Evolutionary conservation across 2,329 filamentous ascomycete genomes (phyloP).

Genomic region (Sphaerulina populicola): DNA sequence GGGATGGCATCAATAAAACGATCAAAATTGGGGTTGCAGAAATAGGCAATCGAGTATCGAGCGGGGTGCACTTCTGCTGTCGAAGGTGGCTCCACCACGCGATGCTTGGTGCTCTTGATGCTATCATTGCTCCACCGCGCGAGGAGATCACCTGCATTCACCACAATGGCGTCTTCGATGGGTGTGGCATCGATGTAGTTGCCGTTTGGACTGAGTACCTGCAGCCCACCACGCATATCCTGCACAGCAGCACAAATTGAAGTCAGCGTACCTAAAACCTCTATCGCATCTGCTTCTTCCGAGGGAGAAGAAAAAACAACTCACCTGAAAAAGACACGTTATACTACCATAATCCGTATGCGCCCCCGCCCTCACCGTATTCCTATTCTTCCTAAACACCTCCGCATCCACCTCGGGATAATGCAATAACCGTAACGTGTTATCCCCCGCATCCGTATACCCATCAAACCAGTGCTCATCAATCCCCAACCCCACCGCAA

Average conservation of each 20-base stretch:
- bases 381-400: conserved; percentile 45
- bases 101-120: conserved; percentile 83
- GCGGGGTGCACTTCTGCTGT: conserved; percentile 57
- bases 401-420: conserved; percentile 50
- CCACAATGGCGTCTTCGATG: conserved; percentile 70
- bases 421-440: conserved; percentile 47
- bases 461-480: conserved; percentile 71
- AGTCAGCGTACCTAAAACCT: background rate
- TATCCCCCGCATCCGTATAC: conserved; percentile 63
- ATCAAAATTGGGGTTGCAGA: conserved; percentile 78
- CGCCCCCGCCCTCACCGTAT: conserved; percentile 59
- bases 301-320: background rate
- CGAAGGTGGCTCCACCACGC: conserved; percentile 73
- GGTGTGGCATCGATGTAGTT: conserved; percentile 73
- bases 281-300: background rate
- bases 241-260: conserved; percentile 24
- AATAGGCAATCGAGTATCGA: conserved; percentile 72
- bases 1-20: conserved; percentile 71
- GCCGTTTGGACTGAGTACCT: conserved; percentile 62
- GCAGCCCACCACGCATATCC: conserved; percentile 50
- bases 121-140: conserved; percentile 75
- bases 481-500: conserved; percentile 54
- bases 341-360: conserved; percentile 59
- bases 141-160: conserved; percentile 82
- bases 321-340: conserved; percentile 43